phyloP scores from a whole-genome alignment of 2,329 filamentous ascomycete species.

The Setomelanomma holmii region DNA sequence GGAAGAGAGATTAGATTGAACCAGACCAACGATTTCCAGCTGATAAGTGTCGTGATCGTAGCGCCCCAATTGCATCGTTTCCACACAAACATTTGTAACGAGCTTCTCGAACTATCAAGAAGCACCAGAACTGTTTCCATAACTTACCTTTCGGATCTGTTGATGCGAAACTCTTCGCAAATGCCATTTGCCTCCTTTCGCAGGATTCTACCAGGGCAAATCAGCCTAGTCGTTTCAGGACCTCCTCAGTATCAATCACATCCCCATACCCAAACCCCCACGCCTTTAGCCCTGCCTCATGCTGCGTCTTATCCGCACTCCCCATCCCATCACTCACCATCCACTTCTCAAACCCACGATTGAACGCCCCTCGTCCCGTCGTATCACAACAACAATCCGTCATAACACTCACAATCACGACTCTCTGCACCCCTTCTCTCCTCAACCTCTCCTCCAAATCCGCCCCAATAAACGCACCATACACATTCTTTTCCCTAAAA shows the following conservation, averaged over 20 bases:
- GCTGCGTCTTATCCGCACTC: slow-evolving; percentile 44
- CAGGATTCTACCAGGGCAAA: too few relatives aligned
- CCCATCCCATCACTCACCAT: slow-evolving; percentile 50
- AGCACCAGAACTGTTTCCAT: too few relatives aligned
- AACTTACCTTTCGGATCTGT: too few relatives aligned
- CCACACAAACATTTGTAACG: too few relatives aligned
- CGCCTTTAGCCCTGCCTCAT: slow-evolving; percentile 36
- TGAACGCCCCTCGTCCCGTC: slow-evolving; percentile 49
- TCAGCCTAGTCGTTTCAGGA: slow-evolving; percentile 13
- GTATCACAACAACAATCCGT: slow-evolving; percentile 54
- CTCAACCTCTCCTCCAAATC: slow-evolving; percentile 29
- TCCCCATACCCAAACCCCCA: slow-evolving; percentile 50
- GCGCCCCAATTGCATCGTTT: too few relatives aligned
- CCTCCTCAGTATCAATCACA: slow-evolving; percentile 40
- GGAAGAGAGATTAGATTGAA: too few relatives aligned
- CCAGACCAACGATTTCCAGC: too few relatives aligned
- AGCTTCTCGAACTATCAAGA: too few relatives aligned
- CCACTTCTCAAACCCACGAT: slow-evolving; percentile 48
- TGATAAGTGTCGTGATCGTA: too few relatives aligned
- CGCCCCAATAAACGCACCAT: slow-evolving; percentile 51
- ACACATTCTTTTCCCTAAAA: slow-evolving; percentile 50
- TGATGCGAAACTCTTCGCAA: too few relatives aligned
- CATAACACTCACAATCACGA: slow-evolving; percentile 53
- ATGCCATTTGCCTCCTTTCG: too few relatives aligned
- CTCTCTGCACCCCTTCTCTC: slow-evolving; percentile 39